A percentile compares a stretch with the other conserved stretches of the same genome.
Conservation (phyloP, 495 filamentous ascomycete species). For the Penicillium waksmanii region DNA sequence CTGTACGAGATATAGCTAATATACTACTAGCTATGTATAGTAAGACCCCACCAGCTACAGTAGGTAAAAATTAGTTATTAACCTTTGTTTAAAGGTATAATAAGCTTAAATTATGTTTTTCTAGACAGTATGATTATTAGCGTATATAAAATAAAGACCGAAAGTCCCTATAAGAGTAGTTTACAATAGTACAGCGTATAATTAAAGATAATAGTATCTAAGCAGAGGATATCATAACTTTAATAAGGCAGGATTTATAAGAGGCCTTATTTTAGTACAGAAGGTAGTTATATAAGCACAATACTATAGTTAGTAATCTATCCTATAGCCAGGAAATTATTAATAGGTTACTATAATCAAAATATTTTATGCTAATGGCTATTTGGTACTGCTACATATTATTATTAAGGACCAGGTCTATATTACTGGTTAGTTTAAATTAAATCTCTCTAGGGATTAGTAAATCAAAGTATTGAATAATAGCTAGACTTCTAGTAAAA, state of each 20-base stretch:
- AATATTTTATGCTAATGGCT: conserved; percentile 9
- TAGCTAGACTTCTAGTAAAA: neutral
- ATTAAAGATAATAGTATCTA: neutral
- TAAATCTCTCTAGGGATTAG: conserved; percentile 7
- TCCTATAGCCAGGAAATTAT: neutral
- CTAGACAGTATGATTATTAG: neutral
- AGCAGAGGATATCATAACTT: neutral
- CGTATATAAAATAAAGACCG: neutral
- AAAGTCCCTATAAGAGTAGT: neutral
- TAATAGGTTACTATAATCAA: neutral
- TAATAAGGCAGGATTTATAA: neutral
- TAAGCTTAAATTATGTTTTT: neutral
- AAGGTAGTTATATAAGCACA: neutral
- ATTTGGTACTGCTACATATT: conserved; percentile 5
- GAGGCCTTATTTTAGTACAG: neutral
- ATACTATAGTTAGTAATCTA: neutral
- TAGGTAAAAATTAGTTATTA: neutral
- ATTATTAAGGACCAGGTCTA: conserved; percentile 2
- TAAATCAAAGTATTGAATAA: conserved; percentile 15
- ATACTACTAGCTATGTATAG: neutral
- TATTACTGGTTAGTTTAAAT: conserved; percentile 4
- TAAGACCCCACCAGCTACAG: neutral
- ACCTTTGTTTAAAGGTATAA: neutral
- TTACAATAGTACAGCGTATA: neutral
- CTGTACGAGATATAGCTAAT: neutral